Evolutionary conservation across 768 basidiomycete genomes (phyloP), one percentile per base, ranked within the genome.

Genomic region (Grammothele lineata): DNA sequence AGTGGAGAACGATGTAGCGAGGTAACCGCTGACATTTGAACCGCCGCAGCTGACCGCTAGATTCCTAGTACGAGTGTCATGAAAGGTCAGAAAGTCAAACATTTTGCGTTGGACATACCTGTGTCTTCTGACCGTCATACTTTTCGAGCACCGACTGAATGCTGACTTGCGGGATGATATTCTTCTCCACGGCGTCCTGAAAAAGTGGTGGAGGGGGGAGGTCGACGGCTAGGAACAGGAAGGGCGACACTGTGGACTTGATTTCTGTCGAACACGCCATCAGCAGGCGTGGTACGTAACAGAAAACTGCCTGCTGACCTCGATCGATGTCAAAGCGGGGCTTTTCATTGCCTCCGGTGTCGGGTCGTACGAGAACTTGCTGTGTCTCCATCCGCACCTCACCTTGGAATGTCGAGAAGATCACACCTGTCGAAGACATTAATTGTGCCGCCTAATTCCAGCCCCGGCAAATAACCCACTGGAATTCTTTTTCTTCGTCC

Each of bases 141-240:
- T 99, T 99, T 17, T 87, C 78, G 19, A 98, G 75, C 23, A 98
- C 85, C 10, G 85, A 83, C 48, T 92, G 82, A 47, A 99, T 83
- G 37, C 86, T 87, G 51, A 96, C 91, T 75, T 99, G 96, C 25
- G 96, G 96, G 54, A 98, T 96, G 64, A 99, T 98, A 65, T 98
- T 97, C 71, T 96, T 96, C 71, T 96, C 93, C 37, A 95, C 79
- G 4, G 88, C 70, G 62, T 97, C 94, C 68, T 97, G 95, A 68
- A 98, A 99, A 32, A 99, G 70, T 14, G 95, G 96, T n/a, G 93
- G 93, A 0, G 96, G 89, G 15, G 96, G 96, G 21, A 98, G 77
- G 70, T 99, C 96, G 23, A 98, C 82, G 1, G 95, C 90, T 33
- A 99, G 78, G 70, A 95, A 96, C 48, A 99, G 74, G 73, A 97